Base-by-base conservation (phyloP, 2,329 filamentous ascomycete genomes). In the Lizonia empirigonia region DNA sequence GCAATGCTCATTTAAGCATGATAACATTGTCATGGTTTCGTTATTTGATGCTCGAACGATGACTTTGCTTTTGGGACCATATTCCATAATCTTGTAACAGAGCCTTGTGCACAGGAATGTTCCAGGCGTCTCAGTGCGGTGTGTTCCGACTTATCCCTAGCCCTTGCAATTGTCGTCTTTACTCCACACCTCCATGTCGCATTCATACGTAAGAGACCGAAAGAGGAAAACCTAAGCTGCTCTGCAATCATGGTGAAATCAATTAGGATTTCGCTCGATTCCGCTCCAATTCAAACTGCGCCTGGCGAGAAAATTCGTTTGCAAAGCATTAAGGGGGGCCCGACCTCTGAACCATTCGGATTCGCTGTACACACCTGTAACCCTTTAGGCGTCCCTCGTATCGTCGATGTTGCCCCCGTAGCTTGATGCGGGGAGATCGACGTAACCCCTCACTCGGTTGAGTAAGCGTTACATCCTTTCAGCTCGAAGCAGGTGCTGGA, bases 181-280 rank as follows among this genome's bases (percentile, higher is more conserved):
- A n/a, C 16, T 41, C 42, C 38, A 46, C 40, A n/a, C n/a, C n/a
- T n/a, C n/a, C n/a, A 39, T 34, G 27, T 38, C 29, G 32, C 38
- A 30, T 42, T 23, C 41, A 37, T 35, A 47, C 27, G 23, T 40
- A 22, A 46, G 15, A 7, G 19, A 34, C 27, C 18, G 35, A 29
- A 18, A 20, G 12, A 30, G 23, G 40, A 46, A 44, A 50, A 18
- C 39, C 37, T 45, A 12, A 36, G 37, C 24, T 19, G 38, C 37
- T 44, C 30, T 55, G 40, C 44, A 23, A 46, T 52, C 44, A 52
- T 33, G 18, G 40, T 50, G 47, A 52, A 33, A 33, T 46, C 39
- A 49, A 18, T 12, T 27, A 29, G 5, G n/a, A 20, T 12, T 29
- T 13, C 27, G 20, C 23, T 41, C 32, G 19, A 26, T 38, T 49